Evolutionary conservation across 768 basidiomycete genomes (phyloP), one percentile per base, ranked within the genome.

Genomic region (Lactarius evosmus): DNA sequence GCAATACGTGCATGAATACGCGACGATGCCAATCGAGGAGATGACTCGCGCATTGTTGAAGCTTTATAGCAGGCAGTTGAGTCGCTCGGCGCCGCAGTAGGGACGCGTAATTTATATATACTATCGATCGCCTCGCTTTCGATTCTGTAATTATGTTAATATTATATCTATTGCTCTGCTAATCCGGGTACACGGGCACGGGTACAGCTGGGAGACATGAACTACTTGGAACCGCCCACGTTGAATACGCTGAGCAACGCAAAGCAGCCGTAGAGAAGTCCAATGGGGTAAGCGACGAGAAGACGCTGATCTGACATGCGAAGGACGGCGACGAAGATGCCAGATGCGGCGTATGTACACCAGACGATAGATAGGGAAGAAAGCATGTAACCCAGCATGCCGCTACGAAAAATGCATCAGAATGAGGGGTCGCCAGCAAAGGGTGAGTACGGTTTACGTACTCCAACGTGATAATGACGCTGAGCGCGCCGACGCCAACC

Each of bases 261-360:
- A 72, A 96, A 96, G 75, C 93, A 96, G 22, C 93, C 93, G 70
- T 97, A 99, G 27, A 98, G 78, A 58, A 99, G 77, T 40, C 92
- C 94, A 57, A 98, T 87, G 12, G 97, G 97, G 76, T 99, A 99
- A 67, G 95, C 97, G 44, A 99, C 95, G 27, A 99, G 84, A 30
- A 98, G 79, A 54, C 95, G 83, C 74, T 99, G 97, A 67, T 95
- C 90, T 9, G 93, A 93, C 92, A 99, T 95, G 67, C 92, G 85
- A 56, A 99, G 80, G 41, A 98, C 95, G 2, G 93, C 89, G 9
- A 96, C 93, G 70, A 99, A 98, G 61, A 99, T 98, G 16, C 88
- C 89, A 2, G 93, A 95, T 12, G 97, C 96, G 7, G 95, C 85
- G 71, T 96, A 94, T 38, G 97, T 97, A 78, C 95, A 98, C 97